phyloP scores from a whole-genome alignment of 495 filamentous ascomycete species.

The Penicillium desertorum region DNA sequence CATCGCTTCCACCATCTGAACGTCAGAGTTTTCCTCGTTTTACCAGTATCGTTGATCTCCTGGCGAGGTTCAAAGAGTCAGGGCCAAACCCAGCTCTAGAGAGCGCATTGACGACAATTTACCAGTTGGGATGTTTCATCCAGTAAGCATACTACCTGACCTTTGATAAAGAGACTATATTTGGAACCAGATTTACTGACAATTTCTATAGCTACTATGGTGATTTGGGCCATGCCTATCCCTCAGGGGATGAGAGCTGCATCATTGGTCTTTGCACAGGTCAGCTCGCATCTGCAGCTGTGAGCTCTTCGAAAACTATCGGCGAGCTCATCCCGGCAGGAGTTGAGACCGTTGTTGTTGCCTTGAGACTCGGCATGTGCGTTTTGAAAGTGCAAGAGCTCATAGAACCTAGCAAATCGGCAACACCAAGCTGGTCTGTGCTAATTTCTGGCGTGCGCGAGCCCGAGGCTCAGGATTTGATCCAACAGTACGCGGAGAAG shows the following conservation, averaged over 20 bases:
- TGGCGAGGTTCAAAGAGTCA: constrained; percentile 63
- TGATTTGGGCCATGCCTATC: constrained; percentile 53
- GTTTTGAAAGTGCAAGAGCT: constrained; percentile 46
- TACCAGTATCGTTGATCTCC: constrained; percentile 65
- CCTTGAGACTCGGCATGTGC: constrained; percentile 67
- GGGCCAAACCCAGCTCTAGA: constrained; percentile 60
- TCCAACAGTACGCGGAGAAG: constrained; percentile 35
- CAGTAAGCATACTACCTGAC: constrained; percentile 52
- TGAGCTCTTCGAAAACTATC: constrained; percentile 66
- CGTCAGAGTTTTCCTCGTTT: constrained; percentile 66
- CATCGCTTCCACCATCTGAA: constrained; percentile 57
- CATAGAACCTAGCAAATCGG: constrained; percentile 29
- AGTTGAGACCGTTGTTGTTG: constrained; percentile 67
- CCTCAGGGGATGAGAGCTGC: constrained; percentile 44
- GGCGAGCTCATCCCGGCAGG: constrained; percentile 65
- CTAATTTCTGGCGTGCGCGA: constrained; percentile 40
- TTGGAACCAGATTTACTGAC: constrained; percentile 10
- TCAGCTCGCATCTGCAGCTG: constrained; percentile 67
- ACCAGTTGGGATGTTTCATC: constrained; percentile 74
- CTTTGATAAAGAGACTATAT: not conserved
- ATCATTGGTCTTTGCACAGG: constrained; percentile 65
- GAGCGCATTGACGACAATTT: constrained; percentile 66
- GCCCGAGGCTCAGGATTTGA: constrained; percentile 29
- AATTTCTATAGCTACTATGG: constrained; percentile 40
- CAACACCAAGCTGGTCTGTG: constrained; percentile 40